These are phyloP conservation scores for Naumovozyma baii DNA, from an alignment of 805 yeast genomes.

Conservation along the genomic window DNA sequence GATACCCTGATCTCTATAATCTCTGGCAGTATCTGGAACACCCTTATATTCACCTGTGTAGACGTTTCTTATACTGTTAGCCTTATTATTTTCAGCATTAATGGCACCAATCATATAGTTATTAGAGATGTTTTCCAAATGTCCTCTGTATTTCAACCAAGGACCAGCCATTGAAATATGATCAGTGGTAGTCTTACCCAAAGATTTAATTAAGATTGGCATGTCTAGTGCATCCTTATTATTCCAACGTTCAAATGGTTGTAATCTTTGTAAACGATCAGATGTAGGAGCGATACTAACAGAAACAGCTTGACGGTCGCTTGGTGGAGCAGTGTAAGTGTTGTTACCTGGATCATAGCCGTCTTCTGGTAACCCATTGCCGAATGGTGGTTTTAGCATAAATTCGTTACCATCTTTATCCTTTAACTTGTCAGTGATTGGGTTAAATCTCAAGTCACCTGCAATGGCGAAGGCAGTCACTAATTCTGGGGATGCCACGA, in stretches of 20 bases:
- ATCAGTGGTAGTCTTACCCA: conserved; percentile 98
- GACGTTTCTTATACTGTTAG: conserved; percentile 80
- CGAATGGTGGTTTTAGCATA: conserved; percentile 77
- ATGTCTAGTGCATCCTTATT: conserved; percentile 83
- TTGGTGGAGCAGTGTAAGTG: conserved; percentile 96
- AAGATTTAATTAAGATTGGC: conserved; percentile 92
- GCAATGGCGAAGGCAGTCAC: conserved; percentile 92
- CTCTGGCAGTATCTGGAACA: conserved; percentile 94
- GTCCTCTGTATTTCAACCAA: conserved; percentile 99
- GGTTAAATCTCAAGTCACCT: conserved; percentile 95
- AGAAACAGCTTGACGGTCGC: conserved; percentile 61
- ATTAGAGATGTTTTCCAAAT: conserved; percentile 95
- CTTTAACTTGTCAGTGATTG: conserved; percentile 79
- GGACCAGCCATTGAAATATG: conserved; percentile 99
- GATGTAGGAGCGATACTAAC: conserved; percentile 81
- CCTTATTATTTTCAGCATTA: conserved; percentile 92
- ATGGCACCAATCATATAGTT: conserved; percentile 99
- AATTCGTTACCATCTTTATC: conserved; percentile 86
- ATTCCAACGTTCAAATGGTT: conserved; percentile 93
- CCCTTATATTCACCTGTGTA: conserved; percentile 87
- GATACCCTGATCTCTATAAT: conserved; percentile 86
- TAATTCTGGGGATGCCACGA: conserved; percentile 94
- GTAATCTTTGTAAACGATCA: conserved; percentile 90
- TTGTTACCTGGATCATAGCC: conserved; percentile 92
- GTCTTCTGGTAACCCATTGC: conserved; percentile 78